Percentiles rank a stretch among this genome's conserved stretches.
Conservation (phyloP, 805 yeast species). For the Lachancea sp. region DNA sequence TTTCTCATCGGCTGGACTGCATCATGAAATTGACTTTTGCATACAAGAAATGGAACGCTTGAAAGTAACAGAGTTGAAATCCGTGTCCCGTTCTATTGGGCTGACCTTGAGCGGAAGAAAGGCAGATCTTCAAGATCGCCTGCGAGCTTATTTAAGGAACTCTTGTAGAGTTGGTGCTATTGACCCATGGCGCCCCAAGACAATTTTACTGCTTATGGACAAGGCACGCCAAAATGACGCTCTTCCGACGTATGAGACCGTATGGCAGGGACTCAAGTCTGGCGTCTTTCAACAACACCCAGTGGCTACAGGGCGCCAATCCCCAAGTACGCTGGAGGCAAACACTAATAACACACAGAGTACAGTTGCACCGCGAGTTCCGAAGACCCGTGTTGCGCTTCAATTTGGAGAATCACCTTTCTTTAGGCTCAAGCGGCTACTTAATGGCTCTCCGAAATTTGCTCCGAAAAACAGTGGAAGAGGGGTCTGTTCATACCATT, state of each 20-base stretch:
- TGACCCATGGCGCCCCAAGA: constrained; percentile 39
- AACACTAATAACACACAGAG: background rate
- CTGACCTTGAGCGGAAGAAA: constrained; percentile 54
- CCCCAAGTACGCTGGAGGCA: constrained; percentile 11
- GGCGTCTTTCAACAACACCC: constrained; percentile 23
- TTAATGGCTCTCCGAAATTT: constrained; percentile 44
- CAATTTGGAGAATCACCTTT: constrained; percentile 51
- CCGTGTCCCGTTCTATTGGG: constrained; percentile 44
- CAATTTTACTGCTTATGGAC: constrained; percentile 40
- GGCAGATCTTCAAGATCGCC: constrained; percentile 50
- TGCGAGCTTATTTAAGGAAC: constrained; percentile 40
- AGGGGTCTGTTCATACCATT: constrained; percentile 39
- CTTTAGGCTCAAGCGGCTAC: constrained; percentile 41
- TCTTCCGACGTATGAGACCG: constrained; percentile 35
- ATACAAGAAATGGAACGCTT: constrained; percentile 31
- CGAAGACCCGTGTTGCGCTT: constrained; percentile 8
- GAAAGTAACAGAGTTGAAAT: constrained; percentile 49
- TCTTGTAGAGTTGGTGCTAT: constrained; percentile 38
- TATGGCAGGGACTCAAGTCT: constrained; percentile 20
- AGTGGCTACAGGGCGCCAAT: constrained; percentile 22
- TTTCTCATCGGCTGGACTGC: constrained; percentile 22
- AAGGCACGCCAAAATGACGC: constrained; percentile 34
- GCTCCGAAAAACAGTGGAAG: constrained; percentile 38
- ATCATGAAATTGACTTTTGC: constrained; percentile 30
- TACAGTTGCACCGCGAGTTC: constrained; percentile 2